Base-by-base conservation (phyloP, 2,329 filamentous ascomycete species). In the Nothomitra cinnamomea region DNA sequence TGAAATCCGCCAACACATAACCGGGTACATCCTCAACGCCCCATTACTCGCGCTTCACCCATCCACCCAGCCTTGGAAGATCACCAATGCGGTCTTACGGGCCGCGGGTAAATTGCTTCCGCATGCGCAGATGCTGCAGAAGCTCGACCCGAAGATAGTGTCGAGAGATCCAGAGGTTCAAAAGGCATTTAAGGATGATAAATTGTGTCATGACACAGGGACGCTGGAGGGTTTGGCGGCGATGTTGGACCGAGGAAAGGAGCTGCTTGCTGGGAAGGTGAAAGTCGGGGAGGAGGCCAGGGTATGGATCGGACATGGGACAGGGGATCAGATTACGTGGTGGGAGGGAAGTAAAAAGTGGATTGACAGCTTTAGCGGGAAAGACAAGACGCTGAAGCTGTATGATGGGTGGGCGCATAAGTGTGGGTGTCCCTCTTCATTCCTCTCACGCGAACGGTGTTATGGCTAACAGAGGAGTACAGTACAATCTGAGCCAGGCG, bases 381-480 rank as follows among this genome's bases (percentile, higher is more conserved):
- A 74, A 60, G 87, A 94, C 65, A 84, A 80, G 62, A 76, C 75
- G 57, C 81, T 87, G 63, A 83, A 79, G 70, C 68, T 72, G 19
- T 95, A 92, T 64, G 78, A 85, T 28, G 88, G 85, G 8, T 85
- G 77, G 64, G 87, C 79, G 65, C 89, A 95, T 68, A 83, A 85
- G 69, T 65, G 71, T 73, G 59, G 65, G 70, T 66, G 40, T n/a
- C 45, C 25, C 42, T 6, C 35, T 52, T 49, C 36, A 2, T 22
- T 24, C 35, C 4, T 52, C 15, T 7, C 19, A n/a, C 2, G 7
- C 12, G 24, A 25, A 8, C 5, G 24, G 22, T 25, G 19, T 25
- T 2, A 7, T 50, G 8, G 8, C 15, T 35, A 21, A 45, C 13
- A 13, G 22, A 4, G 42, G 21, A 38, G 19, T 40, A 21, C 49